Conservation (phyloP, 176 grass and related monocot genomes). For the Cocos nucifera region DNA sequence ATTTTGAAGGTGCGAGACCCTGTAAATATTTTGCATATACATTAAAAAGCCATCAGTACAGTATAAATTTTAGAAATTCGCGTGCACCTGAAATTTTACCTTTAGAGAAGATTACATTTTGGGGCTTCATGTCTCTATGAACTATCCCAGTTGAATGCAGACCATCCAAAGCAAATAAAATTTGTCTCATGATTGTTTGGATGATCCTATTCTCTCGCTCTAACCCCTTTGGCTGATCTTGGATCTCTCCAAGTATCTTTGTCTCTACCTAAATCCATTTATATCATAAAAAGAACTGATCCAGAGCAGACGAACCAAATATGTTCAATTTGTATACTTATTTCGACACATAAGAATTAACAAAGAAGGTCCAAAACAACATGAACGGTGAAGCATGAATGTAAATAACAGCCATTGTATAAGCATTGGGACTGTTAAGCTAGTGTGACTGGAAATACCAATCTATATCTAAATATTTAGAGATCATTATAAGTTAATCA, state of each 20-base stretch:
- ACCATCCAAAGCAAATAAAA: slow-evolving; percentile 90
- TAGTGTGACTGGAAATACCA: too few species aligned
- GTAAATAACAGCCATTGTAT: too few species aligned
- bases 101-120: slow-evolving; percentile 99
- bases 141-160: slow-evolving; percentile 97
- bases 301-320: too few species aligned
- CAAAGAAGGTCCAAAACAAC: too few species aligned
- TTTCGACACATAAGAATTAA: too few species aligned
- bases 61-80: too few species aligned
- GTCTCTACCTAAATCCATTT: slow-evolving; percentile 64
- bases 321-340: too few species aligned
- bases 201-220: slow-evolving; percentile 87
- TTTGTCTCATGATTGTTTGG: slow-evolving; percentile 92
- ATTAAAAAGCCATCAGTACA: not conserved
- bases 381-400: too few species aligned
- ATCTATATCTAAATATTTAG: too few species aligned
- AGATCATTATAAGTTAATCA: too few species aligned
- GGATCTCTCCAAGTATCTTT: slow-evolving; percentile 85
- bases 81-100: slow-evolving; percentile 24
- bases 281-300: too few species aligned
- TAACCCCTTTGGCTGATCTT: slow-evolving; percentile 75
- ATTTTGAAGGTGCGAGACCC: slow-evolving; percentile 82
- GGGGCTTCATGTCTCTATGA: slow-evolving; percentile 97
- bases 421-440: too few species aligned
- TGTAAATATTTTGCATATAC: slow-evolving; percentile 17